A percentile compares a stretch with the other conserved stretches of the same genome.
Evolutionary conservation across 176 grass and related monocot species (phyloP).

Genomic region (Panicum miliaceum): DNA sequence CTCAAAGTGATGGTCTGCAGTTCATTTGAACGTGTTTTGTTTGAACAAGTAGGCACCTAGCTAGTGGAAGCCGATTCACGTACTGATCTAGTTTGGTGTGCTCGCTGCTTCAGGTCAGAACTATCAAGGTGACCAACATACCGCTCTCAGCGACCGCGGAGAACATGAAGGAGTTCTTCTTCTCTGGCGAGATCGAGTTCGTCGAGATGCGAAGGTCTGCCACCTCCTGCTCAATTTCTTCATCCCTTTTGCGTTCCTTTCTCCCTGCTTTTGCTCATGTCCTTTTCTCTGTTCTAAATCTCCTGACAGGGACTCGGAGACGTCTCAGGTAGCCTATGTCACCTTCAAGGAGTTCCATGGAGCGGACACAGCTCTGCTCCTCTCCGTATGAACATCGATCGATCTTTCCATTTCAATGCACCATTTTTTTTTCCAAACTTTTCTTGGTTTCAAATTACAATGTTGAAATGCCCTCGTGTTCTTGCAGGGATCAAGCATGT

Average conservation of each 20-base stretch:
- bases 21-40: background rate
- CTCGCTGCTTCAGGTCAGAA: constrained; percentile 35
- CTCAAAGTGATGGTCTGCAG: background rate
- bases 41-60: background rate
- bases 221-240: background rate
- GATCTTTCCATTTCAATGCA: background rate
- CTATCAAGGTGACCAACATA: constrained; percentile 55
- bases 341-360: constrained; percentile 59
- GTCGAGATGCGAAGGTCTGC: constrained; percentile 56
- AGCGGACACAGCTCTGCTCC: constrained; percentile 53
- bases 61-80: background rate
- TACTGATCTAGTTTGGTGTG: background rate
- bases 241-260: background rate
- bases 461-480: background rate
- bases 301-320: constrained; percentile 32
- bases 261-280: background rate
- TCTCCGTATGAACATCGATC: constrained; percentile 34
- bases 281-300: background rate
- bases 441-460: background rate
- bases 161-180: constrained; percentile 63
- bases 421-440: background rate
- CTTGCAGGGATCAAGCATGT: constrained; percentile 55
- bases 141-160: constrained; percentile 17
- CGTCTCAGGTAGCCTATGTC: constrained; percentile 51
- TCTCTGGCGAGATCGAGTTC: constrained; percentile 55